Base-by-base conservation (phyloP, 1,139 yeast genomes). In the Fermentozyma sake region DNA sequence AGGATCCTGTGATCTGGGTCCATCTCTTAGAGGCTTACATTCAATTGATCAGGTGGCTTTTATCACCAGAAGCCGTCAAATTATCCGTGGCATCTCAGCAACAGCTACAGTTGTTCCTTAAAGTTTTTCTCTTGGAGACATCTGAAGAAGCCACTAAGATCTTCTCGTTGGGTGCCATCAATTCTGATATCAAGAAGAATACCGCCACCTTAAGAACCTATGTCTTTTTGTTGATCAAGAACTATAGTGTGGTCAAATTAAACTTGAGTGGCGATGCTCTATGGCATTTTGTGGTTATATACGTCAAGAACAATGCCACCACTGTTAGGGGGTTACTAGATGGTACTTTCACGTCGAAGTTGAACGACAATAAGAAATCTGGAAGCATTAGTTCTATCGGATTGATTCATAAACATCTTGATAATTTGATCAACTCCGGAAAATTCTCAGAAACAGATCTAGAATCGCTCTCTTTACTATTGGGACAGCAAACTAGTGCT, bases 1-100 rank as follows among this genome's bases (percentile, higher is more conserved):
- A 76, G 41, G 93, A 82, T 46, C 93, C 93, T 0, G 87, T 82
- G 18, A 81, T 82, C 7, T 82, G 89, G 87, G 80, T 71, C 3
- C 86, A 80, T 49, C 55, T 79, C 16, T 55, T 81, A 10, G 83
- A 79, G 38, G 73, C 74, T 4, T 82, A 79, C 48, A 72, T 79
- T 29, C 50, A 50, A 14, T 56, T 75, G 12, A 64, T 76, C 40
- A 62, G 66, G 32, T 69, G 59, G 34, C 50, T 79, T 20, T 50
- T 72, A 12, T 48, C 55, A 8, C 58, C 55, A 10, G 49, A 52
- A 40, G 32, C 48, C 9, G 44, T 49, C 18, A 58, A 57, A 22
- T 50, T 81, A 14, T 60, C 68, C 10, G 62, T 67, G 8, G 68
- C 71, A 33, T 70, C 83, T 1, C 68, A 68, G 33, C 83, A 77